Evolutionary conservation across 805 yeast species (phyloP).

Genomic region (Lipomyces kockii): DNA sequence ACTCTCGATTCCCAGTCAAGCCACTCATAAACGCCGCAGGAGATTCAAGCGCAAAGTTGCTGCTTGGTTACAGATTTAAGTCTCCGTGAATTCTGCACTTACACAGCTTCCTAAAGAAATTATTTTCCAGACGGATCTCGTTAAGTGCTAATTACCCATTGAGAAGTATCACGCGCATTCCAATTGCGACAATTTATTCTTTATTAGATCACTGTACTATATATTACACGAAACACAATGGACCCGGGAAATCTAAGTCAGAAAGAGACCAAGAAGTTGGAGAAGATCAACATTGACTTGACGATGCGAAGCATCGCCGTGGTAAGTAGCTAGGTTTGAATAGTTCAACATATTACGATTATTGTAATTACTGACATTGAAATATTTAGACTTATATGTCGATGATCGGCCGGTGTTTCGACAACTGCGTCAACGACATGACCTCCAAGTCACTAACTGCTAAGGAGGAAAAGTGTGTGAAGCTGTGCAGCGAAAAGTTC

Average conservation of each 20-base stretch:
- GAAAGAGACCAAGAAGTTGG: constrained; percentile 32
- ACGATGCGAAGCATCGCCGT: constrained; percentile 26
- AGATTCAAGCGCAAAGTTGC: background rate
- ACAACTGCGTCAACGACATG: constrained; percentile 97
- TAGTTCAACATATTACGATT: background rate
- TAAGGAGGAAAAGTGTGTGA: constrained; percentile 83
- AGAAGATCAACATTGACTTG: constrained; percentile 32
- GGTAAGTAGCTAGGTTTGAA: constrained; percentile 14
- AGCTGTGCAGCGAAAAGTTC: constrained; percentile 95
- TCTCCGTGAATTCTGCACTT: too few species aligned
- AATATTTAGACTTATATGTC: constrained; percentile 69
- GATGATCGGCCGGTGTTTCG: constrained; percentile 94
- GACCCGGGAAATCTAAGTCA: constrained; percentile 21
- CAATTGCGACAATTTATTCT: background rate
- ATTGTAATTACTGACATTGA: background rate
- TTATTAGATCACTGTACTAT: background rate
- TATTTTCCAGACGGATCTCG: background rate
- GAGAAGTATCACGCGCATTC: background rate
- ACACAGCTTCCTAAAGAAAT: background rate
- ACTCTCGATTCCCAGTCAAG: background rate
- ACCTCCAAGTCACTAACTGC: constrained; percentile 85
- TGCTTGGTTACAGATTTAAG: background rate
- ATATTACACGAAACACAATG: constrained; percentile 14
- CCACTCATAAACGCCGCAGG: background rate
- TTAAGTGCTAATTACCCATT: background rate